Base-by-base conservation (phyloP, 495 filamentous ascomycete genomes). In the Penicillium psychrofluorescens region DNA sequence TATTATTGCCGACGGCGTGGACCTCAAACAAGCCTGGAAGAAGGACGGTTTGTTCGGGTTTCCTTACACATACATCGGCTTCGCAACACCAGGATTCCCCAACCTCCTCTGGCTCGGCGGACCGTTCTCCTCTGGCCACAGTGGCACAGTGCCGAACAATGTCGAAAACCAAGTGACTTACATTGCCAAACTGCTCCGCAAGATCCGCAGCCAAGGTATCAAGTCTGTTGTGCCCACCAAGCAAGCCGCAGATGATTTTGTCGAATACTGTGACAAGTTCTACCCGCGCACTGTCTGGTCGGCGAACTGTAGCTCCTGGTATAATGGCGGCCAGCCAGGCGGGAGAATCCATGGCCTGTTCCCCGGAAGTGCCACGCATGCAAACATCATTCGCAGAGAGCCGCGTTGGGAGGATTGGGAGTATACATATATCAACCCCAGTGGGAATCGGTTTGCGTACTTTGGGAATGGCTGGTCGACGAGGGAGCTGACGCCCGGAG, bases 391-490 rank as follows among this genome's bases (percentile, higher is more conserved):
- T 22, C 64, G 77, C 4, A 58, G 75, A 15, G 74, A 83, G 37
- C 81, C 81, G 1, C 64, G 84, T 11, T 86, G 81, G 80, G 83
- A 88, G 61, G 83, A 88, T 54, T 86, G 69, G 65, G 82, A 86
- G 44, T 86, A 81, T 56, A 71, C 70, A 43, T 79, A 81, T 54
- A 41, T 61, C 15, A 66, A 63, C 13, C 47, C 51, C 0, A 67
- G 61, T 43, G 71, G 68, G 4, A 80, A 80, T 61, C 56, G 74
- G n/a, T 80, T 77, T 55, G 75, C 68, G 35, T 78, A 66, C 42
- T 75, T 80, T 59, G 77, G 77, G 1, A 79, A 78, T 64, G 76
- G 77, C 0, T 78, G 67, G 69, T 76, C 72, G 14, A 50, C 39
- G 35, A 61, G 63, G 36, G 76, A 79, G 49, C 32, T 51, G 27